phyloP scores from a whole-genome alignment of 306 rosid species.

The Begonia fuchsioides region DNA sequence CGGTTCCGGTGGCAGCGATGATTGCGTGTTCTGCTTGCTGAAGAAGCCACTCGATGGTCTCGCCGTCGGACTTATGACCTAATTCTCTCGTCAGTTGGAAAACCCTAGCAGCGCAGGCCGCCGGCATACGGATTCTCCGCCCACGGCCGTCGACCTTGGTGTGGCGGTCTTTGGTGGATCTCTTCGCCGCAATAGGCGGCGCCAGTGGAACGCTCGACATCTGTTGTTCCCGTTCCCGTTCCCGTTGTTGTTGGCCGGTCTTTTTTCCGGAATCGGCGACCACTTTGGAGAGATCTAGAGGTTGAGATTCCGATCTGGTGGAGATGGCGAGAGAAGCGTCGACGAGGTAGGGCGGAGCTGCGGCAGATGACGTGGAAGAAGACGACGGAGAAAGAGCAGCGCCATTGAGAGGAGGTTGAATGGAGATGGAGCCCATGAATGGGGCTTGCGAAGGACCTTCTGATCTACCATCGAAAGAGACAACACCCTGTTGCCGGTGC shows the following conservation, averaged over 20 bases:
- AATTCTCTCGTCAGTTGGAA: slow-evolving; percentile 77
- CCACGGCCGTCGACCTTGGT: slow-evolving; percentile 91
- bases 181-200: slow-evolving; percentile 19
- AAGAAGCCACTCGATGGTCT: slow-evolving; percentile 83
- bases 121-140: slow-evolving; percentile 89
- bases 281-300: not conserved
- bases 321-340: slow-evolving; percentile 81
- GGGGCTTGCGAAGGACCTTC: slow-evolving; percentile 13
- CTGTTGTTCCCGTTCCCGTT: slow-evolving; percentile 16
- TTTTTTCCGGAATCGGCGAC: slow-evolving; percentile 22
- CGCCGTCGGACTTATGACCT: slow-evolving; percentile 86
- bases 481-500: slow-evolving; percentile 1
- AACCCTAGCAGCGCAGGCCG: slow-evolving; percentile 84
- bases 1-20: slow-evolving; percentile 74
- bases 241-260: slow-evolving; percentile 8
- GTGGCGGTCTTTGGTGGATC: slow-evolving; percentile 84
- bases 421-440: slow-evolving; percentile 57
- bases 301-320: slow-evolving; percentile 63
- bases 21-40: slow-evolving; percentile 90
- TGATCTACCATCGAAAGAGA: slow-evolving; percentile 55
- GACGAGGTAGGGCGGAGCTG: slow-evolving; percentile 32
- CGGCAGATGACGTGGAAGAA: slow-evolving; percentile 14
- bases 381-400: slow-evolving; percentile 23
- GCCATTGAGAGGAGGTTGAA: slow-evolving; percentile 22
- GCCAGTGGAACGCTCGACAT: slow-evolving; percentile 8